Evolutionary conservation across 106 monocot species (phyloP).

Genomic region (Platanthera zijinensis): DNA sequence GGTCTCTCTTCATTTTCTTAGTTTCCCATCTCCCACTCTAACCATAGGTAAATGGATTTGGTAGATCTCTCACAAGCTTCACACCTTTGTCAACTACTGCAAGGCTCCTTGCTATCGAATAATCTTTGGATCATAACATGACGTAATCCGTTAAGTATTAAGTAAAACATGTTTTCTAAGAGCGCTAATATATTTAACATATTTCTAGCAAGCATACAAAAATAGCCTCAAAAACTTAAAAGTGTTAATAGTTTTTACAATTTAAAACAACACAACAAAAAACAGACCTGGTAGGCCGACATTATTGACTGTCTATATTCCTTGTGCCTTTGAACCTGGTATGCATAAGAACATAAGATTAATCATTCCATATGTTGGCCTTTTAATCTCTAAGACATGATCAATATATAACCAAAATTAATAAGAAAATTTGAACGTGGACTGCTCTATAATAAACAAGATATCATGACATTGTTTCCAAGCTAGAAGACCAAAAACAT

Average conservation of each 20-base stretch:
- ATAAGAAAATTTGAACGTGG: neutral
- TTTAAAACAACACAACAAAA: neutral
- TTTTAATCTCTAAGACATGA: neutral
- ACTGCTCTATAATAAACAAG: neutral
- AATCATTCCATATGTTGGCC: neutral
- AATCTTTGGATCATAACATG: too few species aligned
- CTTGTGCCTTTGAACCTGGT: constrained; percentile 69
- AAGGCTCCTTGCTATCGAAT: too few species aligned
- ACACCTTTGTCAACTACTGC: too few species aligned
- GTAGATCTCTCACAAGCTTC: too few species aligned
- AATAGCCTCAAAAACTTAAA: neutral
- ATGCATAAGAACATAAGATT: constrained; percentile 2
- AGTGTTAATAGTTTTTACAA: neutral
- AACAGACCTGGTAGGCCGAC: constrained; percentile 64
- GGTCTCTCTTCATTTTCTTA: too few species aligned
- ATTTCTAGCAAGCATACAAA: neutral
- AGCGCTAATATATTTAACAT: neutral
- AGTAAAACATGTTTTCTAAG: neutral
- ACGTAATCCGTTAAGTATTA: neutral
- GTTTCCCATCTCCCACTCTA: too few species aligned
- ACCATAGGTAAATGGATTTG: too few species aligned
- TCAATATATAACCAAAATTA: neutral
- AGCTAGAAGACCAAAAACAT: neutral
- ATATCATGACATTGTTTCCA: neutral
- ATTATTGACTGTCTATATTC: constrained; percentile 77